phyloP scores from a whole-genome alignment of 176 grass and related monocot genomes.

The Oryza glumipatula region DNA sequence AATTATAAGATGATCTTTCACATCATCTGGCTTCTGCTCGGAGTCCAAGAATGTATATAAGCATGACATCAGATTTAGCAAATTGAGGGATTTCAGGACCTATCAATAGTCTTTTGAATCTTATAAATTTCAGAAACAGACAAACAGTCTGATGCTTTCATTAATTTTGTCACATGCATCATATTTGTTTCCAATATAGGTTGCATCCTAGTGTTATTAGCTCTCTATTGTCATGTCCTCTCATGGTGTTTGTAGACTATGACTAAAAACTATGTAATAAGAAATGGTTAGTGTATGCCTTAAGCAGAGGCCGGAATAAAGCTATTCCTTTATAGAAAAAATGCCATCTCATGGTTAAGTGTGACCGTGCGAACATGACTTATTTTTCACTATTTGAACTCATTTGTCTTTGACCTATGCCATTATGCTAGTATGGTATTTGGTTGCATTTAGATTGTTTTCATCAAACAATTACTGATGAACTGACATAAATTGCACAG shows the following conservation, averaged over 20 bases:
- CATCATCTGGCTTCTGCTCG: neutral
- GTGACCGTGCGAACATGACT: neutral
- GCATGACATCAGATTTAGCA: neutral
- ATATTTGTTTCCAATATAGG: neutral
- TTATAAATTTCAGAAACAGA: neutral
- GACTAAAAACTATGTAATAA: too few species aligned
- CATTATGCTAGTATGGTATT: neutral
- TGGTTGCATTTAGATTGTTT: neutral
- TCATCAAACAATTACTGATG: neutral
- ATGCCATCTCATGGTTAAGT: too few species aligned
- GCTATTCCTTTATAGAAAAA: too few species aligned
- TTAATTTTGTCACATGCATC: neutral
- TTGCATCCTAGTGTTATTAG: neutral
- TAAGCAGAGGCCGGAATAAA: too few species aligned
- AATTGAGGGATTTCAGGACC: neutral
- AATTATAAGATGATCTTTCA: neutral
- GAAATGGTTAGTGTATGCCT: too few species aligned
- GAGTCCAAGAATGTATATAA: neutral
- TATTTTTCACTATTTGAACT: neutral
- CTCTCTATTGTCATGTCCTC: neutral
- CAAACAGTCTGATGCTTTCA: neutral
- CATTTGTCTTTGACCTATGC: neutral
- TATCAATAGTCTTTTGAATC: neutral
- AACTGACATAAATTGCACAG: conserved; percentile 44
- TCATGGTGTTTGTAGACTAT: neutral